Evolutionary conservation across 164 flowering plant genomes (phyloP).

Genomic region (Sextonia rubra): DNA sequence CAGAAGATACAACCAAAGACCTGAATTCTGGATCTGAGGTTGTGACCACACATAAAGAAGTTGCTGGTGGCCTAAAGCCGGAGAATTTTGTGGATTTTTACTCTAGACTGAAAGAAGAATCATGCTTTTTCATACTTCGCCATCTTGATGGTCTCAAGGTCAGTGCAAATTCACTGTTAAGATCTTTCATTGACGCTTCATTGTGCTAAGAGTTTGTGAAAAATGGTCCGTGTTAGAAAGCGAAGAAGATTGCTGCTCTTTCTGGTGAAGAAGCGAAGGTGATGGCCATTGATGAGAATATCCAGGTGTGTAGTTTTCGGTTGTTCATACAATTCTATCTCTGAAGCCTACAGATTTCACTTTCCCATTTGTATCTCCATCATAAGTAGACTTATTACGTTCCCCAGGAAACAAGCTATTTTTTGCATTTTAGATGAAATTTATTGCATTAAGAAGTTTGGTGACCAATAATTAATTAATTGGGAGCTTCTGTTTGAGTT

Average conservation of each 20-base stretch:
- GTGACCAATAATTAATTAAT: background rate
- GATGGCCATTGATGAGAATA: conserved; percentile 37
- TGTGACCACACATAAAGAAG: conserved; percentile 11
- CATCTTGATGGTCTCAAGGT: conserved; percentile 69
- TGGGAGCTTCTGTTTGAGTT: too few relatives aligned
- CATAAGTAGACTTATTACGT: background rate
- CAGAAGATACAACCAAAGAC: conserved; percentile 21
- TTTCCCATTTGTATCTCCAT: background rate
- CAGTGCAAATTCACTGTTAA: conserved; percentile 17
- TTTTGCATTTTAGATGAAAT: background rate
- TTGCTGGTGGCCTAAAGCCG: conserved; percentile 21
- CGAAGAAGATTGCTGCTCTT: conserved; percentile 31
- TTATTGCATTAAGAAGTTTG: background rate
- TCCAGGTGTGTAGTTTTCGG: conserved; percentile 40
- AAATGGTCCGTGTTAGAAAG: conserved; percentile 34
- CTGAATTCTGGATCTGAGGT: conserved; percentile 14
- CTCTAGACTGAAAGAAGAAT: conserved; percentile 46
- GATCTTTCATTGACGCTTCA: background rate
- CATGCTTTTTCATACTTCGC: conserved; percentile 25
- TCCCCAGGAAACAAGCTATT: background rate
- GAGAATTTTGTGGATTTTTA: conserved; percentile 46
- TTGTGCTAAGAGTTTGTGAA: conserved; percentile 17
- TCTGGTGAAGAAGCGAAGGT: conserved; percentile 34
- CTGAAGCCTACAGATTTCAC: background rate
- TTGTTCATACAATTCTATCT: background rate